Evolutionary conservation across 495 filamentous ascomycete species (phyloP).

Genomic region (Trypethelium eluteriae): DNA sequence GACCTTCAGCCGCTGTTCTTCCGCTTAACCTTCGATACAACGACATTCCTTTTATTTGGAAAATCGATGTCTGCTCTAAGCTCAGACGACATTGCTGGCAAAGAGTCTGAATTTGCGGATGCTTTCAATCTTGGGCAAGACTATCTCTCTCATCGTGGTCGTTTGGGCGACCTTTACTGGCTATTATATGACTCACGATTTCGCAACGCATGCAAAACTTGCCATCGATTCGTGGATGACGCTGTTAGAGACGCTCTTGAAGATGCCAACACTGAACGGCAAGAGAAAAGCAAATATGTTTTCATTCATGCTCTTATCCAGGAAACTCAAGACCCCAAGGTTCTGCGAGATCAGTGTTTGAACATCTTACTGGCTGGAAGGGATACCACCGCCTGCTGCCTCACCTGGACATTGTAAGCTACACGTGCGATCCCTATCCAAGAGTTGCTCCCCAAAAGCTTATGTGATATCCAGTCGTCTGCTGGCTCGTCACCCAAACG

Average conservation of each 20-base stretch:
- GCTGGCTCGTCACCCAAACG: neutral
- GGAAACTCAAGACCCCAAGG: slow-evolving; percentile 16
- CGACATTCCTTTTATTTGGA: slow-evolving; percentile 14
- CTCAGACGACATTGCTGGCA: neutral
- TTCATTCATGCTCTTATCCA: slow-evolving; percentile 14
- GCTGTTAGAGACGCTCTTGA: slow-evolving; percentile 12
- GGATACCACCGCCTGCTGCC: slow-evolving; percentile 32
- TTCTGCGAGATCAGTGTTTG: slow-evolving; percentile 19
- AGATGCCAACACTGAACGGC: neutral
- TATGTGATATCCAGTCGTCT: slow-evolving; percentile 1
- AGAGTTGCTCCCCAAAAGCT: neutral
- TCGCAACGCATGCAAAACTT: slow-evolving; percentile 5
- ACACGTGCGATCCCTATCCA: neutral
- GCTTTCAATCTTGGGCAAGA: slow-evolving; percentile 11
- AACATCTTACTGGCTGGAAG: slow-evolving; percentile 31
- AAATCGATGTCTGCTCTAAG: neutral
- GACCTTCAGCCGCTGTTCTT: slow-evolving; percentile 16
- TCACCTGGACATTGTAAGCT: slow-evolving; percentile 25
- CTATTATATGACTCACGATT: slow-evolving; percentile 20
- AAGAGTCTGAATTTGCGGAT: slow-evolving; percentile 10
- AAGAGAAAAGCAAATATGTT: slow-evolving; percentile 7
- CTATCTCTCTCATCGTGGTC: slow-evolving; percentile 11
- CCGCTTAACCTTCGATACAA: slow-evolving; percentile 13
- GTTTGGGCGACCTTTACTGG: slow-evolving; percentile 26
- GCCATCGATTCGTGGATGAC: slow-evolving; percentile 14